Percentiles rank a stretch among this genome's conserved stretches.
Conservation (phyloP, 208 protist genomes). For the Leishmania braziliensis region DNA sequence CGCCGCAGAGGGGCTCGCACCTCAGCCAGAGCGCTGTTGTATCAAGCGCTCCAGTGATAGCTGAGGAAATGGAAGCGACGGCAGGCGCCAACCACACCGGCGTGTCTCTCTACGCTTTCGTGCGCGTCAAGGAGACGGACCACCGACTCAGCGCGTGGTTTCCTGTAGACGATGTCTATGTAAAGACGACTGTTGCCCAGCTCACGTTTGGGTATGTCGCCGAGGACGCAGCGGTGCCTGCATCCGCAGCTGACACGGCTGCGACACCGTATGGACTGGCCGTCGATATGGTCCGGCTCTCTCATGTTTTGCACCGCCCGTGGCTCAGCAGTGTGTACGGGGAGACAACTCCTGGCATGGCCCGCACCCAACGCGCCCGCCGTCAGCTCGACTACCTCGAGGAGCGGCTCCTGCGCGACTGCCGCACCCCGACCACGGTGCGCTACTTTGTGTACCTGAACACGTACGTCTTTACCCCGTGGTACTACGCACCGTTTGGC, state of each 20-base stretch:
- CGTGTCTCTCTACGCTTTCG: conserved; percentile 62
- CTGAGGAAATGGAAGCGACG: not conserved
- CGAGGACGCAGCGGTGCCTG: not conserved
- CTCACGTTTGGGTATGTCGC: not conserved
- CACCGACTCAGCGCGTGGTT: conserved; percentile 85
- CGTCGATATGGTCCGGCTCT: conserved; percentile 17
- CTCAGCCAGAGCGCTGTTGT: not conserved
- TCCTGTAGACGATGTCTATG: conserved; percentile 50
- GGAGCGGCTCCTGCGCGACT: conserved; percentile 84
- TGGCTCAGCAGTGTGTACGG: conserved; percentile 65
- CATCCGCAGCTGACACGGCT: not conserved
- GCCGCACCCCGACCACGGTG: conserved; percentile 74
- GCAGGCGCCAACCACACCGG: not conserved
- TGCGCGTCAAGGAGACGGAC: conserved; percentile 76
- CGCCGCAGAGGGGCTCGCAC: not conserved
- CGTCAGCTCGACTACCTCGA: conserved; percentile 81
- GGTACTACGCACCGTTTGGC: conserved; percentile 88
- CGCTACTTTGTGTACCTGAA: conserved; percentile 81
- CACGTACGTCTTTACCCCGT: conserved; percentile 73
- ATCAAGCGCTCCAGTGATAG: not conserved
- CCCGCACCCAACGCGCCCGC: conserved; percentile 53
- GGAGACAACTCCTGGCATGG: conserved; percentile 80
- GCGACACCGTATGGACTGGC: conserved; percentile 6
- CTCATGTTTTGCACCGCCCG: conserved; percentile 16
- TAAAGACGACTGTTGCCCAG: conserved; percentile 35